These are phyloP conservation scores for Candida maltosa DNA, from an alignment of 805 yeast species.

Conservation along the genomic window DNA sequence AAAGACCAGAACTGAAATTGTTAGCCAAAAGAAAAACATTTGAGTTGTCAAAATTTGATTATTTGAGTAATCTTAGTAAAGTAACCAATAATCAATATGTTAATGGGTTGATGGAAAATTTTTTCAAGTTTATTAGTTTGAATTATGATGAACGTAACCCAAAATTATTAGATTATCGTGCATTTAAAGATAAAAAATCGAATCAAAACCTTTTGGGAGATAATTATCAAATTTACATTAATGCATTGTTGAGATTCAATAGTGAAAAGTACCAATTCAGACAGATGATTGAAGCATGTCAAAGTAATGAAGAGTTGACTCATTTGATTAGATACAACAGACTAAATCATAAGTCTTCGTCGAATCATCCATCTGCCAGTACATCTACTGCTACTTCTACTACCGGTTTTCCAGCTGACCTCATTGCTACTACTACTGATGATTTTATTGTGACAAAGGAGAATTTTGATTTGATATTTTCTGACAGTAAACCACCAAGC, in stretches of 20 bases:
- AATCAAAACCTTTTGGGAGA: conserved; percentile 11
- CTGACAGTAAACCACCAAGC: conserved; percentile 9
- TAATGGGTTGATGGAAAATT: conserved; percentile 32
- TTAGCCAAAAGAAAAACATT: conserved; percentile 33
- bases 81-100: conserved; percentile 38
- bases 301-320: conserved; percentile 38
- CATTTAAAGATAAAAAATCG: conserved; percentile 10
- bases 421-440: conserved; percentile 8
- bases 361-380: too few species aligned
- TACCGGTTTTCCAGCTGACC: neutral
- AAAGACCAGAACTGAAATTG: conserved; percentile 38
- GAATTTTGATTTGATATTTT: conserved; percentile 28
- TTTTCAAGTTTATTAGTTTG: conserved; percentile 31
- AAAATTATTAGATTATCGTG: conserved; percentile 11
- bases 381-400: conserved; percentile 1
- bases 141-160: conserved; percentile 11
- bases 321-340: conserved; percentile 24
- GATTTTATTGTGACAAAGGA: conserved; percentile 18
- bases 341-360: conserved; percentile 13
- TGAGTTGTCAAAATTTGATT: conserved; percentile 45
- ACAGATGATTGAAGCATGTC: conserved; percentile 38
- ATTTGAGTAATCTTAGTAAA: conserved; percentile 37
- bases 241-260: conserved; percentile 33
- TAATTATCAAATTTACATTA: conserved; percentile 29
- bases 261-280: conserved; percentile 39